Evolutionary conservation across 306 rosid species (phyloP), one percentile per base, ranked within the genome.

Genomic region (Medicago arabica): DNA sequence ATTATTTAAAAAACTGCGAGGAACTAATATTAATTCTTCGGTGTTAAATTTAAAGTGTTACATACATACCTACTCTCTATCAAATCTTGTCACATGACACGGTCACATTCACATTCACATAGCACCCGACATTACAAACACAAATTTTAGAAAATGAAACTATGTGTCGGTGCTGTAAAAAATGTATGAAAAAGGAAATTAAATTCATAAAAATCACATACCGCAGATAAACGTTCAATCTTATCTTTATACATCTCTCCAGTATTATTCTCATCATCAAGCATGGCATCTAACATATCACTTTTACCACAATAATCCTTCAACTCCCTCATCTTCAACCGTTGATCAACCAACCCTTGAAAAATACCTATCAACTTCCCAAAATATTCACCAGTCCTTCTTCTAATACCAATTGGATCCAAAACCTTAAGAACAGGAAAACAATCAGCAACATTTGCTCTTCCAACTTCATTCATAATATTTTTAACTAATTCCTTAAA

Each of bases 321-420:
- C 8, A 28, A 17, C 5, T 64, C 25, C 15, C 83, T 72, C 4
- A 40, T 13, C 53, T 55, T 44, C 74, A 65, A 0, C 18, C 78
- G 3, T 34, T 72, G 36, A 9, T 54, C 9, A 44, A 72, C 53
- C 75, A 79, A 72, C 1, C 21, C 5, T 7, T 36, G 46, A 57
- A 79, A 79, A 5, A 72, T 65, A 6, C 0, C 38, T 23, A 79
- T 7, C 19, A 79, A 49, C 63, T 34, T 72, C 63, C 6, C 3
- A 43, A 79, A 64, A 58, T 72, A 49, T 9, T 3, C 46, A 0
- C 66, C 70, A 0, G 64, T 12, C 8, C 86, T 68, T 18, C 75
- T 62, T 31, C 77, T 83, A 9, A 83, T 68, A 0, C 86, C 86
- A 1, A 18, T 51, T 2, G 80, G 86, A n/a, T 83, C 86, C 28